Conservation (phyloP, 768 basidiomycete genomes). For the Boletus speciosus region DNA sequence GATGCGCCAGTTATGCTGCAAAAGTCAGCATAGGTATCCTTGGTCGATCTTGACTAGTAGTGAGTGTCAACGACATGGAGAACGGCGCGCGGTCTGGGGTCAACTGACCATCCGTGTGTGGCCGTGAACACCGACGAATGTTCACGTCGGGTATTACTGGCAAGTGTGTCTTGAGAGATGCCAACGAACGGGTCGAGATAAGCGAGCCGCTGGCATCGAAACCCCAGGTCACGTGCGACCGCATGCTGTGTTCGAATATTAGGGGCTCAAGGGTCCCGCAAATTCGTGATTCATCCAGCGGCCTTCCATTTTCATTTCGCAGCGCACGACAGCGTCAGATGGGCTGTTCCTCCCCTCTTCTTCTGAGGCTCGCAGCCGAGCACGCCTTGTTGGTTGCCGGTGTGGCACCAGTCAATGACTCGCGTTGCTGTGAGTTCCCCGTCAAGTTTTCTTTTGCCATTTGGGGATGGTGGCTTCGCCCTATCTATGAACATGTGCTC, state of each 20-base stretch:
- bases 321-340: constrained; percentile 6
- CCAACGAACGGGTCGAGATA: constrained; percentile 6
- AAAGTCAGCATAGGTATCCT: constrained; percentile 56
- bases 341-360: not conserved
- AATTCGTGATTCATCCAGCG: not conserved
- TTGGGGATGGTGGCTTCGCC: constrained; percentile 11
- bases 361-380: constrained; percentile 14
- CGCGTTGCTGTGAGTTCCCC: constrained; percentile 17
- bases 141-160: not conserved
- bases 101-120: constrained; percentile 25
- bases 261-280: constrained; percentile 9
- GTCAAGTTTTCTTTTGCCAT: constrained; percentile 15
- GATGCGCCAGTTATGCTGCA: constrained; percentile 64
- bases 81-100: not conserved
- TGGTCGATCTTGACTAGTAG: constrained; percentile 28
- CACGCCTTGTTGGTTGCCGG: constrained; percentile 6
- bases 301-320: constrained; percentile 22
- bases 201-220: constrained; percentile 21
- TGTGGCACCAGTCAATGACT: not conserved
- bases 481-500: constrained; percentile 13
- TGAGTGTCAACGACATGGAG: not conserved
- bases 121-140: not conserved
- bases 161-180: not conserved
- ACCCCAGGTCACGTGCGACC: constrained; percentile 20
- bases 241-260: no score